Base-by-base conservation (phyloP, 2,329 filamentous ascomycete genomes). In the Zelopaecilomyces penicillatus region DNA sequence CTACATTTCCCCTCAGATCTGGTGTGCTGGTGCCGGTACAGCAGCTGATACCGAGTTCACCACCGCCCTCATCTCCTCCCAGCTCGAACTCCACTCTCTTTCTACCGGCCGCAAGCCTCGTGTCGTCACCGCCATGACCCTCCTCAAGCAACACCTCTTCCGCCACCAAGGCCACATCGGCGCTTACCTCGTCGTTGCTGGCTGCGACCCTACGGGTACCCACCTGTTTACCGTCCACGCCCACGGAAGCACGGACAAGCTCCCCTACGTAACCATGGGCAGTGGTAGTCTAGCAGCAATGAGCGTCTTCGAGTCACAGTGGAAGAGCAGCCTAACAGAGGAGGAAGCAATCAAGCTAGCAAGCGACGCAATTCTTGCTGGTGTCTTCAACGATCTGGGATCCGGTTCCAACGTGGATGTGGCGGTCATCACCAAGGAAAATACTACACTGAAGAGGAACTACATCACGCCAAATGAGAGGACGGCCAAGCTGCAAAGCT, bases 111-210 rank as follows among this genome's bases (percentile, higher is more conserved):
- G 93, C 66, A 89, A 93, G 69, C 91, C 93, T 49, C 89, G 93
- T 64, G 94, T 98, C 57, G 90, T 96, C 55, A 98, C 93, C 51
- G 95, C 90, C 76, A 98, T 98, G 93, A 98, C 93, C 42, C 84
- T 98, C 75, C 83, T 98, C 54, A 98, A 98, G 77, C 93, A 98
- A 73, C 93, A 98, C 68, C 86, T 98, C 51, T 98, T 98, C 85
- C 83, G 87, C 58, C 87, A 98, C 76, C 93, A 98, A 68, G 93
- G 93, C 56, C 80, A 98, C 73, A 95, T 98, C 57, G 93, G 94
- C 57, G 93, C 93, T 52, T 98, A 98, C 69, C 83, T 98, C 47
- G 93, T 98, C 54, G 87, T 98, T 47, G 93, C 93, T 33, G 93
- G 93, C 54, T 90, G 94, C 61, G 93, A 98, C 65, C 91, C 94